Evolutionary conservation across 2,329 filamentous ascomycete species (phyloP).

Genomic region (Hyphodiscus sp.): DNA sequence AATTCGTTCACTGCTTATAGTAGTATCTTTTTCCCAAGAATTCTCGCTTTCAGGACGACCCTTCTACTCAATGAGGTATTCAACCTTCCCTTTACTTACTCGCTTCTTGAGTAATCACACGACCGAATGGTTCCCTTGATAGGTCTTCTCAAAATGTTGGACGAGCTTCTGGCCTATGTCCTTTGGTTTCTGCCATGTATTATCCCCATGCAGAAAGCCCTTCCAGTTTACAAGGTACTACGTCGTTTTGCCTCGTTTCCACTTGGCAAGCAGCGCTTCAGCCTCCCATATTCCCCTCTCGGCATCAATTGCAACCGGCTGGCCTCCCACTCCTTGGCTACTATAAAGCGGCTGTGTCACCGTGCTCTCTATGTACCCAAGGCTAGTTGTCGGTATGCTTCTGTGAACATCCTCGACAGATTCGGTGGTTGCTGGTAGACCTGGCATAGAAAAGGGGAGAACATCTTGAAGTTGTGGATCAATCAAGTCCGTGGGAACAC

Average conservation of each 20-base stretch:
- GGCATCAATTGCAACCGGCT: not conserved
- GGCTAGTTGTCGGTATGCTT: not conserved
- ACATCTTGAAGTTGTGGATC: slow-evolving; percentile 12
- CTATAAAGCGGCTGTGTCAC: not conserved
- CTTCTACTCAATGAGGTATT: too few species aligned
- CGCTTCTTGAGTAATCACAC: too few species aligned
- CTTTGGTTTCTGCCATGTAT: slow-evolving; percentile 15
- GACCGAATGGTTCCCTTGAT: too few species aligned
- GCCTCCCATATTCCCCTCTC: slow-evolving; percentile 12
- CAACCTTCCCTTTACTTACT: too few species aligned
- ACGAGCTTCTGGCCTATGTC: slow-evolving; percentile 11
- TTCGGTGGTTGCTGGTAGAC: slow-evolving; percentile 5
- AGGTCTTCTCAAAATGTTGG: not conserved
- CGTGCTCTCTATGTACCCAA: not conserved
- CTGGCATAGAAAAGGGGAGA: slow-evolving; percentile 10
- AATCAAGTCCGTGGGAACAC: slow-evolving; percentile 14
- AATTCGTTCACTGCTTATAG: slow-evolving; percentile 3
- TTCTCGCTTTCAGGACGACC: too few species aligned
- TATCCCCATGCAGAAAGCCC: slow-evolving; percentile 16
- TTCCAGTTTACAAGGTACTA: slow-evolving; percentile 20
- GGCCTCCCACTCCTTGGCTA: not conserved
- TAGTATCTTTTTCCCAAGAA: too few species aligned
- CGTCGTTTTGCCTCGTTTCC: slow-evolving; percentile 12
- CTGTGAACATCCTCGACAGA: not conserved
- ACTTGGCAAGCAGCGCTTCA: slow-evolving; percentile 19